A percentile compares a stretch with the other conserved stretches of the same genome.
Evolutionary conservation across 2,329 filamentous ascomycete genomes (phyloP).

Genomic region (Microthyrium microscopicum): DNA sequence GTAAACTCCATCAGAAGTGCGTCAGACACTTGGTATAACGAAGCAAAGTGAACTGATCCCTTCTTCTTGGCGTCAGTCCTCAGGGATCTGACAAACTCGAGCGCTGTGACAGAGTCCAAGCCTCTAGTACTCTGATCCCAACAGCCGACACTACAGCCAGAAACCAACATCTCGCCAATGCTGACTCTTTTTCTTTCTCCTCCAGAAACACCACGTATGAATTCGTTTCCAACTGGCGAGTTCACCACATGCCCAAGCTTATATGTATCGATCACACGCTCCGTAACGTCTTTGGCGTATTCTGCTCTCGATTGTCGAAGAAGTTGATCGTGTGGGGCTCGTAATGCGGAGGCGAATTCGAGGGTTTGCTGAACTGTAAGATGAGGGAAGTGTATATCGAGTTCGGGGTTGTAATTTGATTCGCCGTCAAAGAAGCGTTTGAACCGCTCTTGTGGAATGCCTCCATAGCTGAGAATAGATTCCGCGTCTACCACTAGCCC

Average conservation of each 20-base stretch:
- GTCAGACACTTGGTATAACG: conserved; percentile 50
- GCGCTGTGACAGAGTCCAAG: conserved; percentile 54
- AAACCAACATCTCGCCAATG: conserved; percentile 33
- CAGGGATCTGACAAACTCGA: conserved; percentile 55
- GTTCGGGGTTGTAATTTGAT: conserved; percentile 60
- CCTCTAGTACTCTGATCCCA: conserved; percentile 52
- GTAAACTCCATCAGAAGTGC: conserved; percentile 19
- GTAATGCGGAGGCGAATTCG: conserved; percentile 50
- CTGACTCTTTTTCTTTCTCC: conserved; percentile 32
- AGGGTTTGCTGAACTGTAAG: conserved; percentile 60
- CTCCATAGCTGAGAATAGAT: conserved; percentile 39
- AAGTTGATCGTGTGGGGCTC: no score
- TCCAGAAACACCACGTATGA: conserved; percentile 44
- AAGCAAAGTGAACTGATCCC: conserved; percentile 44
- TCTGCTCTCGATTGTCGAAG: conserved; percentile 42
- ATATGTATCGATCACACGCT: conserved; percentile 46
- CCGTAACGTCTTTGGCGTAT: conserved; percentile 43
- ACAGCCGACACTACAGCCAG: conserved; percentile 19
- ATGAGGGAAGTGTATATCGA: conserved; percentile 63
- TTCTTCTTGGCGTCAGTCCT: conserved; percentile 48
- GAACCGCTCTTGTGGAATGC: conserved; percentile 35
- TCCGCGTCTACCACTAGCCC: conserved; percentile 36
- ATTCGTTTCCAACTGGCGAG: conserved; percentile 61
- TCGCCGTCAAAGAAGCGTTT: conserved; percentile 45
- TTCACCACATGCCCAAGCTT: conserved; percentile 40